These are phyloP conservation scores for Acacia concinna DNA, from an alignment of 331 rosid species.

Conservation along the genomic window DNA sequence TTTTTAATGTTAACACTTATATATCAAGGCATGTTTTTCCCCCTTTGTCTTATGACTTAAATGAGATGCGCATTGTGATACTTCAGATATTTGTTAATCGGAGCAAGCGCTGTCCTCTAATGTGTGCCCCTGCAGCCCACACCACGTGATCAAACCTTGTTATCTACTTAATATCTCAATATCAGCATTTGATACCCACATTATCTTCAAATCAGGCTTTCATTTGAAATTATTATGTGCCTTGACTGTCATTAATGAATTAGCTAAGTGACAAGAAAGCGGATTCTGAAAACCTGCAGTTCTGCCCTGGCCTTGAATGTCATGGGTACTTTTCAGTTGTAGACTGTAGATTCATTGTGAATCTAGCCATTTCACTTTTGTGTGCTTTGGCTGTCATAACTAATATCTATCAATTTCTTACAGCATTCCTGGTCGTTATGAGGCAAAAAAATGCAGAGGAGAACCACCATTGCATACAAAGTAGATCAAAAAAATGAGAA, in stretches of 20 bases:
- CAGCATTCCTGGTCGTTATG: slow-evolving; percentile 82
- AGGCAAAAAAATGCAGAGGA: too few species aligned
- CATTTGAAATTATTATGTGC: slow-evolving; percentile 2
- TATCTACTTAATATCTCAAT: neutral
- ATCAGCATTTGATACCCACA: neutral
- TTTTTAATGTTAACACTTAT: neutral
- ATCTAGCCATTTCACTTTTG: neutral
- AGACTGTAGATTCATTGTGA: neutral
- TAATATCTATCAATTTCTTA: slow-evolving; percentile 26
- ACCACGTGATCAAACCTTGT: neutral
- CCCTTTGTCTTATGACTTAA: neutral
- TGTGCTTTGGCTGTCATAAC: neutral
- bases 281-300: neutral
- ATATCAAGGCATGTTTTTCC: neutral
- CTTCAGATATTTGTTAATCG: slow-evolving; percentile 2
- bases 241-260: neutral
- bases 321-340: neutral
- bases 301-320: neutral
- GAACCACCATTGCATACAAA: too few species aligned
- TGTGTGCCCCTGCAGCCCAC: neutral
- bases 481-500: too few species aligned
- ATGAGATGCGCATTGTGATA: neutral
- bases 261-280: neutral
- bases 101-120: neutral
- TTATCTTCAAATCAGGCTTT: neutral